These are phyloP conservation scores for Pseudogymnoascus sp. DNA, from an alignment of 2,329 filamentous ascomycete genomes.

Conservation along the genomic window DNA sequence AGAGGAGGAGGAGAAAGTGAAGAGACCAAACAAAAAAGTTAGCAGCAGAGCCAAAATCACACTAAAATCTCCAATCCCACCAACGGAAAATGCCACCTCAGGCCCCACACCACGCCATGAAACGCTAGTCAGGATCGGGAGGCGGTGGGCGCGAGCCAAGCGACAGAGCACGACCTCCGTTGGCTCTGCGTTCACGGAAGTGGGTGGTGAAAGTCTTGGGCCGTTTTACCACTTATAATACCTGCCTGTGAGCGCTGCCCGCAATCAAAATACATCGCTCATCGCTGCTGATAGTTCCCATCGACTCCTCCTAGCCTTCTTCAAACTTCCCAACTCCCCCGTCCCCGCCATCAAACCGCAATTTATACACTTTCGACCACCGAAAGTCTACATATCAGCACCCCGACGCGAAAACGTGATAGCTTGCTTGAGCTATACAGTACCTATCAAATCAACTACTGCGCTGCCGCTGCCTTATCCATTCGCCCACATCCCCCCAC, in stretches of 20 bases:
- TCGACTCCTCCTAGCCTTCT: neutral
- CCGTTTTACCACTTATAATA: slow-evolving; percentile 7
- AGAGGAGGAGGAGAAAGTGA: neutral
- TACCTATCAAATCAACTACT: slow-evolving; percentile 4
- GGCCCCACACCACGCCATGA: neutral
- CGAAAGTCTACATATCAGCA: neutral
- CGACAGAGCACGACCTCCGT: slow-evolving; percentile 4
- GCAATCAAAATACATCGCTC: slow-evolving; percentile 3
- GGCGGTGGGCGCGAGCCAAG: slow-evolving; percentile 3
- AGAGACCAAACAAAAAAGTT: neutral
- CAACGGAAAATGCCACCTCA: slow-evolving; percentile 5
- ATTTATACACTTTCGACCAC: neutral
- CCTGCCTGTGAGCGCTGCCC: slow-evolving; percentile 5
- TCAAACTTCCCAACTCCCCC: neutral
- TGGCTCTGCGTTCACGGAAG: slow-evolving; percentile 1
- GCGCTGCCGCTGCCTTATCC: neutral
- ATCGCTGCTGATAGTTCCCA: neutral
- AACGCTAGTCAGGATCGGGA: slow-evolving; percentile 6
- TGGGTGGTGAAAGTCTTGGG: slow-evolving; percentile 7
- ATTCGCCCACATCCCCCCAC: neutral
- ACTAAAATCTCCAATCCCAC: slow-evolving; percentile 4
- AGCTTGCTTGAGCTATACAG: neutral
- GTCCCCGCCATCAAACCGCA: neutral
- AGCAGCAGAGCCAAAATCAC: neutral
- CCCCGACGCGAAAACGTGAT: neutral